Conservation (phyloP, 1,284 basidiomycete genomes). For the Moniliophthora roreri region DNA sequence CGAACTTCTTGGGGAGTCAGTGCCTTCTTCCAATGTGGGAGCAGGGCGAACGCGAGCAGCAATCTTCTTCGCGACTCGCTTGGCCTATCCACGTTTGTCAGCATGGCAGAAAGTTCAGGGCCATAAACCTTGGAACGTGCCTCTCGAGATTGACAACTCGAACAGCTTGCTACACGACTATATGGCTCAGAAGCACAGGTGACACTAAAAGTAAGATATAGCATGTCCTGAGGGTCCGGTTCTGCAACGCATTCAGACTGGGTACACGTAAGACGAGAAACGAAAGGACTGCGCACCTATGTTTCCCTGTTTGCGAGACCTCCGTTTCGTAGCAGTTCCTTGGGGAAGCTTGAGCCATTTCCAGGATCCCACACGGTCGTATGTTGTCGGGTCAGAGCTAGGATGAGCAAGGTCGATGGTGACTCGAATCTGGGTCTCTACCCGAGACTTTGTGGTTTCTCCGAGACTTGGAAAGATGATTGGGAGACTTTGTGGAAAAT, state of each 20-base stretch:
- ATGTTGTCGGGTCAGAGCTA: constrained; percentile 60
- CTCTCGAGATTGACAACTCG: constrained; percentile 83
- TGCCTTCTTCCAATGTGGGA: constrained; percentile 75
- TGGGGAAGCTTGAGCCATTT: constrained; percentile 79
- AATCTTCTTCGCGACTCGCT: constrained; percentile 84
- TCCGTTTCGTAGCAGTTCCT: constrained; percentile 80
- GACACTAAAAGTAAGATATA: constrained; percentile 67
- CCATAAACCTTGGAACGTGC: constrained; percentile 38
- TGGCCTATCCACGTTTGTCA: constrained; percentile 49
- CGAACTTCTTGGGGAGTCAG: constrained; percentile 37
- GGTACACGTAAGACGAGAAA: constrained; percentile 8
- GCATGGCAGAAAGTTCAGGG: constrained; percentile 6
- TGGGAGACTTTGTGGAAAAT: constrained; percentile 50
- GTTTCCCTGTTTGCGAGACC: constrained; percentile 84
- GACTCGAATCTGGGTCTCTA: constrained; percentile 90
- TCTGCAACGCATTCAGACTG: constrained; percentile 42
- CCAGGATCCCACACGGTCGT: constrained; percentile 80
- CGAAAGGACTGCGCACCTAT: constrained; percentile 51
- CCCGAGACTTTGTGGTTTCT: constrained; percentile 85
- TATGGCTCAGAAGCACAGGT: constrained; percentile 79
- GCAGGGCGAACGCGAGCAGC: constrained; percentile 73
- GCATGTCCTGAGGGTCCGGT: constrained; percentile 67
- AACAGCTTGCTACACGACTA: constrained; percentile 78
- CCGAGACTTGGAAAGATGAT: constrained; percentile 86
- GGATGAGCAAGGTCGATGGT: constrained; percentile 74